Percentiles rank a stretch among this genome's conserved stretches.
Conservation (phyloP, 495 filamentous ascomycete genomes). For the Copromyces sp. region DNA sequence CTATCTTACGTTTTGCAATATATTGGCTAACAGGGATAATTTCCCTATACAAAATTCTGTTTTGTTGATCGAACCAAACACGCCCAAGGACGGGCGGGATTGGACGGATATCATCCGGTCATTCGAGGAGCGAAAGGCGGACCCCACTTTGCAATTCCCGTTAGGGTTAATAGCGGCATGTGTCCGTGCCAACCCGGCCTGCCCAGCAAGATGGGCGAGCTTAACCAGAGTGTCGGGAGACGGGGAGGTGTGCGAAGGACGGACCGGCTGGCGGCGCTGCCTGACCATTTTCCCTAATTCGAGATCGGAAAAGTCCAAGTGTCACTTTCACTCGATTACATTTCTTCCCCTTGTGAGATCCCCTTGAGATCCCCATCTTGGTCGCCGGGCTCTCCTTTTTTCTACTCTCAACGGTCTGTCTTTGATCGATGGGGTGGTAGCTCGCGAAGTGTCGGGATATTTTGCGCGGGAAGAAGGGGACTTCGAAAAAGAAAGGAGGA, state of each 20-base stretch:
- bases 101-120: neutral
- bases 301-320: slow-evolving; percentile 1
- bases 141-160: neutral
- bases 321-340: neutral
- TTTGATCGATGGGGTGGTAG: neutral
- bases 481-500: neutral
- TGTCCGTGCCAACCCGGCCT: neutral
- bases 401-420: neutral
- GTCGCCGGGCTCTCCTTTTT: neutral
- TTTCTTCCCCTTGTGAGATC: neutral
- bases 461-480: neutral
- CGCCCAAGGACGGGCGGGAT: neutral
- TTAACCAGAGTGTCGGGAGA: slow-evolving; percentile 5
- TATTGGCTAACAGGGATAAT: too few relatives aligned
- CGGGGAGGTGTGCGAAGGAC: neutral
- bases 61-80: too few relatives aligned
- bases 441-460: neutral
- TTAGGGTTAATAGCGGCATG: neutral
- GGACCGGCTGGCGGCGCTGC: neutral
- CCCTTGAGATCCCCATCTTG: neutral
- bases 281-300: neutral
- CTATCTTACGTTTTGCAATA: too few relatives aligned
- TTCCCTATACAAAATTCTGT: too few relatives aligned
- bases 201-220: slow-evolving; percentile 1
- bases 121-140: neutral